Evolutionary conservation across 176 grass and related monocot species (phyloP), one percentile per base, ranked within the genome.

Genomic region (Urochloa ruziziensis): DNA sequence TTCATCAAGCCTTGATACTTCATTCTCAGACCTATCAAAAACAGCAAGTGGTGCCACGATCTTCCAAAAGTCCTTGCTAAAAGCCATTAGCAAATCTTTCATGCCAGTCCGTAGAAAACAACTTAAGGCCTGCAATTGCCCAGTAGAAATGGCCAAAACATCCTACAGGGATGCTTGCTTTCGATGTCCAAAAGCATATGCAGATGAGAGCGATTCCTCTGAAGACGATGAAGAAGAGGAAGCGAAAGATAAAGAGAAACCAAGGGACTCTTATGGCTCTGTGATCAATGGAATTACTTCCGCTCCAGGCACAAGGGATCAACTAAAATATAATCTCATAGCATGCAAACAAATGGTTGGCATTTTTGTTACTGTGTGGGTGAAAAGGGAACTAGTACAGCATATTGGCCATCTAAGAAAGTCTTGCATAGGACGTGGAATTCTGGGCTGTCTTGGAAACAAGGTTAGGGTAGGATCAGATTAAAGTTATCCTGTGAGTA

Each of bases 271-370:
- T 75, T 51, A 65, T 15, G 76, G 85, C 62, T 93, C 77, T 88
- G 73, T 82, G 21, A 27, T 82, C 13, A 23, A 59, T 19, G 89
- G 69, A 79, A 74, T 86, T 70, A 64, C 32, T 62, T 91, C 67
- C 79, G 60, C 69, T 79, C 85, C 86, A 44, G 54, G 53, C 6
- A 35, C 82, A 54, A 86, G 85, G 80, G 70, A 89, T 74, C 74
- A 93, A 61, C 83, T 84, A 44, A 96, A 80, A 83, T 98, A 95
- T 82, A 93, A 87, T 75, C 92, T 95, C n/a, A 89, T 98, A 67
- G 89, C 89, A 19, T 88, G 91, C 86, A 95, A 98, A 81, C 88
- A 98, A 77, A 93, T 98, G 93, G 96, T 98, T 76, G 96, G 96
- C 13, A 93, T 98, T 71, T 98, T 98, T 84, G 79, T 95, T 16